phyloP scores from a whole-genome alignment of 495 filamentous ascomycete species.

The Aspergillus diversus region DNA sequence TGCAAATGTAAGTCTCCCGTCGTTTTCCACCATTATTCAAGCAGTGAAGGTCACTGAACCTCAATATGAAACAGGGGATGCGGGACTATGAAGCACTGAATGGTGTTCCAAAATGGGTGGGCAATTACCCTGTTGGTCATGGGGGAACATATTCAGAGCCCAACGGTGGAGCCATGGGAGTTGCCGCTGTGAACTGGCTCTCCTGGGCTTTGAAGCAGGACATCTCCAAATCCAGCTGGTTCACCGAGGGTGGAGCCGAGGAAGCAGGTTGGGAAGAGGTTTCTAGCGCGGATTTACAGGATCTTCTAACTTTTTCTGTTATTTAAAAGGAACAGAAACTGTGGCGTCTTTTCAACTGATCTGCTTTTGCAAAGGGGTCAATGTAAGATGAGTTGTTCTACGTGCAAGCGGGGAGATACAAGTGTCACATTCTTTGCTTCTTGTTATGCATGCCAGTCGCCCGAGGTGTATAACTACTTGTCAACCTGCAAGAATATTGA shows the following conservation, averaged over 20 bases:
- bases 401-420: too few species aligned
- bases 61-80: constrained; percentile 4
- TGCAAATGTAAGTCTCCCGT: constrained; percentile 13
- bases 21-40: background rate
- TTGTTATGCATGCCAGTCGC: too few species aligned
- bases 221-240: background rate
- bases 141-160: constrained; percentile 11
- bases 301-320: constrained; percentile 3
- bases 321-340: too few species aligned
- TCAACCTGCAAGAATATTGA: too few species aligned
- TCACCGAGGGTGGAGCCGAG: constrained; percentile 11
- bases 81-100: constrained; percentile 11
- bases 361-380: too few species aligned
- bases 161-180: constrained; percentile 16
- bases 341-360: too few species aligned
- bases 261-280: constrained; percentile 8
- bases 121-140: constrained; percentile 18
- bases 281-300: constrained; percentile 5
- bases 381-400: too few species aligned
- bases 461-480: too few species aligned
- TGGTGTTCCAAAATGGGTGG: constrained; percentile 20
- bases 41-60: too few species aligned
- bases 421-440: too few species aligned
- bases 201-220: constrained; percentile 11
- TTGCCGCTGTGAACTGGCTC: constrained; percentile 19